A percentile compares a stretch with the other conserved stretches of the same genome.
These are phyloP conservation scores for Vicia villosa DNA, from an alignment of 306 rosid genomes.

Conservation along the genomic window DNA sequence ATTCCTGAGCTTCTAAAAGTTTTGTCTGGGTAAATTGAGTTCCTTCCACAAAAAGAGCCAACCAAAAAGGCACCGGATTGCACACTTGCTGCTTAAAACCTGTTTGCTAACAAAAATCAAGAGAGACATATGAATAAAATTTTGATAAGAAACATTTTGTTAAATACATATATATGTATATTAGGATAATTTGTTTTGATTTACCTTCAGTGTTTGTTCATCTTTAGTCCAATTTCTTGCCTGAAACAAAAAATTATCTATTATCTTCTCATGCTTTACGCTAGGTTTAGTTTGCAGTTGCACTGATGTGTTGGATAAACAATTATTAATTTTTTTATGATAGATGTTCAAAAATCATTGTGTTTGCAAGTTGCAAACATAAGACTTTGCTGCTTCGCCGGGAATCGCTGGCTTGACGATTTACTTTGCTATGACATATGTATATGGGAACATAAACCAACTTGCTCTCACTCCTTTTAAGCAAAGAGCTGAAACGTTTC, in stretches of 20 bases:
- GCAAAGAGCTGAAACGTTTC: constrained; percentile 31
- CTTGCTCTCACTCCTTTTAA: constrained; percentile 9
- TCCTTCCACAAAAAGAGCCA: constrained; percentile 91
- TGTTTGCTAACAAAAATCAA: constrained; percentile 53
- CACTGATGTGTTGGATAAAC: too few relatives aligned
- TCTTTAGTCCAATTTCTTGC: constrained; percentile 83
- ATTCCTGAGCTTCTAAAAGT: constrained; percentile 71
- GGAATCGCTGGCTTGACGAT: constrained; percentile 35
- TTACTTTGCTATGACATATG: constrained; percentile 31
- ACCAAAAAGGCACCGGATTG: constrained; percentile 76
- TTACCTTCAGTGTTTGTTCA: constrained; percentile 66
- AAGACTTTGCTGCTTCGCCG: too few relatives aligned
- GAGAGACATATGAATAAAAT: constrained; percentile 15
- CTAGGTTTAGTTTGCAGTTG: too few relatives aligned
- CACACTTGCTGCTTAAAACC: constrained; percentile 57
- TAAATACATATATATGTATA: background rate
- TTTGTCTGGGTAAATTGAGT: constrained; percentile 78
- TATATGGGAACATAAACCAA: constrained; percentile 17
- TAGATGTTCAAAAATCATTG: too few relatives aligned
- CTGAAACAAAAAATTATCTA: constrained; percentile 72
- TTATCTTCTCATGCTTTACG: too few relatives aligned
- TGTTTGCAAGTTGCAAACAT: too few relatives aligned
- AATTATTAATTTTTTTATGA: too few relatives aligned
- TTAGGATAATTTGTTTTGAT: constrained; percentile 10
- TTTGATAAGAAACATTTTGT: background rate